Base-by-base conservation (phyloP, 139 green algal genomes). In the Gonium pectorale region DNA sequence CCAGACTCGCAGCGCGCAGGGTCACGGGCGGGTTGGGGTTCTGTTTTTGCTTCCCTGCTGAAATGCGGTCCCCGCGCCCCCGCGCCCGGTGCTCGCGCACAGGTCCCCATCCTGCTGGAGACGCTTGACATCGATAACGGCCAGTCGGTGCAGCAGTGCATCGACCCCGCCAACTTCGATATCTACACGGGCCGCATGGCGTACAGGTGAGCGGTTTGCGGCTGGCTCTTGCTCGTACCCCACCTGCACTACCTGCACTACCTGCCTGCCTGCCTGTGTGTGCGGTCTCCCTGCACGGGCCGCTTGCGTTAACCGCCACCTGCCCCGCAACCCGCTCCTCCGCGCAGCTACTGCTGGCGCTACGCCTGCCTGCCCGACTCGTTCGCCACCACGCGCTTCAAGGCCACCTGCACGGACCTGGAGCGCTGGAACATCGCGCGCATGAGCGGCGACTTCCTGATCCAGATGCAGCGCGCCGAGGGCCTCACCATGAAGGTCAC, bases 121-220 rank as follows among this genome's bases (percentile, higher is more conserved):
- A 91, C 87, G 1, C 6, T 86, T 15, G 64, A 60, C n/a, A 35
- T 72, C 19, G 7, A n/a, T 29, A 67, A 63, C 13, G 80, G 68
- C 44, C 5, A 72, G 63, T 78, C 79, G 15, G n/a, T 75, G 40
- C 54, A 44, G 35, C 88, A 91, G 74, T 85, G 78, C 73, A 81
- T 77, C n/a, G 68, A 77, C 68, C 68, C 88, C 40, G 88, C 88
- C 73, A 91, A 91, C 80, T 91, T 80, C 52, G 84, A 91, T 73
- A 54, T 70, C 44, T 54, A 31, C 37, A 88, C 75, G 7, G 81
- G 84, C n/a, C 54, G 44, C 29, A 88, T 91, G 84, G 88, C 88
- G 0, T 86, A 84, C 71, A 79, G 43, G 33, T 80, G 33, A 35
- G 5, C 38, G 17, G 13, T 56, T 56, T 56, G 13, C 49, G 49